Evolutionary conservation across 1,284 basidiomycete genomes (phyloP), one percentile per base, ranked within the genome.

Genomic region (Cryptococcus sp.): DNA sequence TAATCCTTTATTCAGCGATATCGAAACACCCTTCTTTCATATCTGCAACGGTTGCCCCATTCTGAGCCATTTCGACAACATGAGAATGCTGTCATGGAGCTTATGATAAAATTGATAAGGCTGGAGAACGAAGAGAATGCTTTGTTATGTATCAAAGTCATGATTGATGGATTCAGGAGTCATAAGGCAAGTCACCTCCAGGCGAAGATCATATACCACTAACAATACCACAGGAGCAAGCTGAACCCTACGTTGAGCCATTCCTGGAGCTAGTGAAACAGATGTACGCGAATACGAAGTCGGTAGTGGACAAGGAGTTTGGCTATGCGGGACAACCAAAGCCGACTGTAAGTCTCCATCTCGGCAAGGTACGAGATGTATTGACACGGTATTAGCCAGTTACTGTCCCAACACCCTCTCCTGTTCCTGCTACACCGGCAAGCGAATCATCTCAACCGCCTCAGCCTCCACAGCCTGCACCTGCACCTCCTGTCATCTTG

Each of bases 71-170:
- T 93, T 48, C 83, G 89, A 45, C 81, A 84, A 42, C 86, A 90
- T 63, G 83, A 86, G 32, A 79, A 83, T 34, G 76, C 82, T 14
- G 83, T 98, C 49, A 88, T 90, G 74, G 82, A 82, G 51, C 72
- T 82, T 47, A 79, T 97, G 83, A 82, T 98, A 52, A 82, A 88
- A 62, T 80, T 94, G 44, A 81, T 98, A 44, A 87, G 88, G 49
- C 81, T 85, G 61, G 97, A 99, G 79, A 98, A 96, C 71, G 96
- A 99, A 78, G 96, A 99, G 70, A 96, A 94, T 69, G 96, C 89
- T 2, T 83, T 88, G 35, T 83, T 88, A 3, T 90, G 88, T 54
- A 90, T 95, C 82, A 98, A 98, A 78, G 88, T 88, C 57, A 83
- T 96, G 67, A 87, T 93, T 59, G 96, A 99, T 76, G 76, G 74